A percentile compares a stretch with the other conserved stretches of the same genome.
phyloP scores from a whole-genome alignment of 805 yeast species.

The Teunomyces stri region DNA sequence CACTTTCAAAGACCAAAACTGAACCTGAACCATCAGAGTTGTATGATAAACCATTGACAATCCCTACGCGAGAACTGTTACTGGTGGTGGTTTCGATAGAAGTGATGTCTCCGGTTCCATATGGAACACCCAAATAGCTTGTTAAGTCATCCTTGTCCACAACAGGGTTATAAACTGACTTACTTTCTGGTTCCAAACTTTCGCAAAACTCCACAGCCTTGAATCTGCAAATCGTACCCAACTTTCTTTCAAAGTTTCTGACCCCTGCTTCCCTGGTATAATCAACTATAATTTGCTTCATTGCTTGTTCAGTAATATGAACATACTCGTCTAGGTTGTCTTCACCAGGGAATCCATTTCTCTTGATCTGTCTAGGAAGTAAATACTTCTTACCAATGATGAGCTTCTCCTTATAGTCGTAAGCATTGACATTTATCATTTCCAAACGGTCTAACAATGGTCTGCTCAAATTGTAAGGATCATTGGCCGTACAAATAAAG shows the following conservation, averaged over 20 bases:
- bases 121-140: slow-evolving; percentile 67
- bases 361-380: slow-evolving; percentile 68
- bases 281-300: slow-evolving; percentile 59
- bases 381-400: slow-evolving; percentile 67
- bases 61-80: slow-evolving; percentile 54
- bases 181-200: slow-evolving; percentile 17
- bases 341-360: slow-evolving; percentile 56
- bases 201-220: slow-evolving; percentile 71
- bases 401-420: slow-evolving; percentile 73
- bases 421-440: slow-evolving; percentile 73
- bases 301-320: slow-evolving; percentile 48
- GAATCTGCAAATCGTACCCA: slow-evolving; percentile 75
- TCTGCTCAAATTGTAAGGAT: slow-evolving; percentile 63
- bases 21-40: slow-evolving; percentile 87
- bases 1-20: slow-evolving; percentile 73
- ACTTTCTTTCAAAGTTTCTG: slow-evolving; percentile 68
- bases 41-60: slow-evolving; percentile 83
- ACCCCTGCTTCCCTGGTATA: slow-evolving; percentile 89
- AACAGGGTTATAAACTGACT: slow-evolving; percentile 28
- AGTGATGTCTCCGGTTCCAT: slow-evolving; percentile 32
- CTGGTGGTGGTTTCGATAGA: slow-evolving; percentile 33
- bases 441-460: slow-evolving; percentile 86
- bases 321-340: slow-evolving; percentile 35
- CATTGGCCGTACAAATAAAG: slow-evolving; percentile 85
- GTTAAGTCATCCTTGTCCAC: slow-evolving; percentile 58